phyloP scores from a whole-genome alignment of 176 grass and related monocot genomes.

The Carex parvula region DNA sequence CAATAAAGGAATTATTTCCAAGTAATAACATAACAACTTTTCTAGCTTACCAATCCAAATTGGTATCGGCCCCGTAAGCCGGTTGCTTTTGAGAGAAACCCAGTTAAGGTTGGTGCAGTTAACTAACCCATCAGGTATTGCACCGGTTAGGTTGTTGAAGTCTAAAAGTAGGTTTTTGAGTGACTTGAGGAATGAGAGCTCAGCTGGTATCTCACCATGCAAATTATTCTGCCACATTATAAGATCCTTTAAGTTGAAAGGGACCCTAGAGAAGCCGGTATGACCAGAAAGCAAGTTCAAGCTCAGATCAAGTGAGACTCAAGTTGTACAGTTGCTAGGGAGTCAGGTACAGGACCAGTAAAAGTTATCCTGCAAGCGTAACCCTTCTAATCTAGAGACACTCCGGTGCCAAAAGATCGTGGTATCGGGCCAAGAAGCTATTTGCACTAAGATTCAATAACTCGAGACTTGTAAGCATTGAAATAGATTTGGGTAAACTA shows the following conservation, averaged over 20 bases:
- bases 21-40: no score
- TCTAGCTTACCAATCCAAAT: no score
- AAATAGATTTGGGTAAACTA: constrained; percentile 37
- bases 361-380: no score
- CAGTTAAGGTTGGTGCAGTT: constrained; percentile 22
- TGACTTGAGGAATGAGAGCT: constrained; percentile 15
- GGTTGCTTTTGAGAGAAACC: not conserved
- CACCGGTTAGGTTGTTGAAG: constrained; percentile 13
- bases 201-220: constrained; percentile 12
- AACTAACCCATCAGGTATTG: not conserved
- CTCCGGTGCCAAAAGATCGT: no score
- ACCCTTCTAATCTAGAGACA: no score
- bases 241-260: not conserved
- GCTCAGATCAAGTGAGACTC: constrained; percentile 33
- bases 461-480: constrained; percentile 42
- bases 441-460: constrained; percentile 89
- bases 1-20: no score
- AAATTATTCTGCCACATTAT: constrained; percentile 33
- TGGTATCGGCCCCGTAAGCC: no score
- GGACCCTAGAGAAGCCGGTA: constrained; percentile 17
- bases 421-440: constrained; percentile 53
- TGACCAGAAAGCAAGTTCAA: constrained; percentile 25
- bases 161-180: constrained; percentile 25
- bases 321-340: no score
- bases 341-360: no score